Base-by-base conservation (phyloP, 2,329 filamentous ascomycete species). In the Aspergillus bombycis region DNA sequence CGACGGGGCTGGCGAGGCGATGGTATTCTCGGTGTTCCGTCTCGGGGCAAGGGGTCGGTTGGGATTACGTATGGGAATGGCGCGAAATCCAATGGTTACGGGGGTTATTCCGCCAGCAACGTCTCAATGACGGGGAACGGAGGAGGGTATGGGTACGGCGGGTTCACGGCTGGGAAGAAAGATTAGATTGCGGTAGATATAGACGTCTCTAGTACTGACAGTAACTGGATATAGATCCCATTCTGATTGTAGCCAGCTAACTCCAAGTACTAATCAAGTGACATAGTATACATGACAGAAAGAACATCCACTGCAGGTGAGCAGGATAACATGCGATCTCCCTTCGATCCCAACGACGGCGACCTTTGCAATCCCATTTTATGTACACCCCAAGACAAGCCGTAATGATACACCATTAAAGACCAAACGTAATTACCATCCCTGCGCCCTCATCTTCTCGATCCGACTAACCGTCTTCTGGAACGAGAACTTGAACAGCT, bases 41-140 rank as follows among this genome's bases (percentile, higher is more conserved):
- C 77, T 77, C 57, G 71, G 4, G 72, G 71, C 3, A 82, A 80
- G 52, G 81, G 82, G 19, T 80, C 82, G 26, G 77, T 84, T 57
- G 86, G 84, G 59, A 74, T 87, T 57, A 81, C 82, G 9, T 88
- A 86, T 74, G 70, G 86, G 75, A 60, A 82, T 84, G 67, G 85
- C 79, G 76, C 83, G 48, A 74, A 83, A 64, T 70, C 84, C 66
- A 86, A 82, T 79, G 80, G 83, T 59, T 86, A 88, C 76, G 86
- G 86, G 50, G 83, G 83, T 57, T 86, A 87, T 67, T 72, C 80
- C 67, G 72, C 75, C 61, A 72, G 72, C 21, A 68, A 71, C 73
- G 72, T 75, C 62, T 67, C 59, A 57, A 71, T 66, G 23, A 56
- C 65, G 23, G 66, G 66, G 2, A 65, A 66, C 57, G 67, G 68